Conservation (phyloP, 176 grass and related monocot genomes). For the sorghum (Sorghum bicolor) region DNA sequence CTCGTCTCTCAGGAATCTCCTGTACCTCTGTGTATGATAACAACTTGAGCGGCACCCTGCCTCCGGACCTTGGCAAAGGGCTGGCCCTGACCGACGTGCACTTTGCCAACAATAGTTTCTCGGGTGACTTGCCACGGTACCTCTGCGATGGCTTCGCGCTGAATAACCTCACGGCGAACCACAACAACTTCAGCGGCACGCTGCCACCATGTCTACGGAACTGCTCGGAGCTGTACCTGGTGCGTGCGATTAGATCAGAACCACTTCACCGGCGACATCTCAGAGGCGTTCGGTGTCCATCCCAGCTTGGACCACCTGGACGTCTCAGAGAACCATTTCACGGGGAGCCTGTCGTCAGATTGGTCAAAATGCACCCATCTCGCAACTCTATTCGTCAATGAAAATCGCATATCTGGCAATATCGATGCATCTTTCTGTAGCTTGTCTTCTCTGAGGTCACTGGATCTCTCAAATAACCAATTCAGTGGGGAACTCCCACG, state of each 20-base stretch:
- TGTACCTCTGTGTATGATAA: constrained; percentile 44
- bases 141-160: constrained; percentile 38
- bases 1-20: constrained; percentile 32
- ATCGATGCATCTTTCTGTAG: not conserved
- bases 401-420: not conserved
- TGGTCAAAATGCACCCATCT: not conserved
- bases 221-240: constrained; percentile 29
- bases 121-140: constrained; percentile 45
- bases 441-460: not conserved
- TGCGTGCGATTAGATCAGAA: constrained; percentile 61
- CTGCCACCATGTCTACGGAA: constrained; percentile 65
- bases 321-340: constrained; percentile 35
- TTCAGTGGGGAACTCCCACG: not conserved
- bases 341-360: not conserved
- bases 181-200: constrained; percentile 56
- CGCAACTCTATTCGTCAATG: not conserved
- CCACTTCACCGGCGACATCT: constrained; percentile 67
- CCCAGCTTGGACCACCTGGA: constrained; percentile 50
- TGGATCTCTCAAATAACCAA: not conserved
- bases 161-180: constrained; percentile 37
- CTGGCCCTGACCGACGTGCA: not conserved
- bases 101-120: constrained; percentile 65
- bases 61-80: constrained; percentile 51
- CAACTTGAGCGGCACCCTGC: constrained; percentile 49
- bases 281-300: constrained; percentile 67